phyloP scores from a whole-genome alignment of 2,329 filamentous ascomycete genomes.

The Aspergillus calidoustus region DNA sequence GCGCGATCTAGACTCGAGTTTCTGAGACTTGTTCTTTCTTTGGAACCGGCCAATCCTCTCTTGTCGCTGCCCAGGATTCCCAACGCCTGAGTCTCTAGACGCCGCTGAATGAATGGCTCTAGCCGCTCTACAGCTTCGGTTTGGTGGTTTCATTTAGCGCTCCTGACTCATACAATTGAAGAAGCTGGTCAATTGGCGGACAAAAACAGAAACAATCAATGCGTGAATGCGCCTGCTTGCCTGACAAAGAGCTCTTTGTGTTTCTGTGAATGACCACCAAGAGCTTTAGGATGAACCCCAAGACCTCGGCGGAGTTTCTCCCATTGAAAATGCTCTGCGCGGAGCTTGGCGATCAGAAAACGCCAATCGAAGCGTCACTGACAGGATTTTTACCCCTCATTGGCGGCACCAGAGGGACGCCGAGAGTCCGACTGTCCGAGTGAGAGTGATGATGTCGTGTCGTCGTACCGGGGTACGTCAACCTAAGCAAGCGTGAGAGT shows the following conservation, averaged over 20 bases:
- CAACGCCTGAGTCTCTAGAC: slow-evolving; percentile 2
- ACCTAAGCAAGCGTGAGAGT: neutral
- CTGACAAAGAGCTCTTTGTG: neutral
- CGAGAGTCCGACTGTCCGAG: neutral
- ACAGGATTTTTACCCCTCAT: no score
- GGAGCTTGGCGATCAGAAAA: neutral
- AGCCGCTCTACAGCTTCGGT: neutral
- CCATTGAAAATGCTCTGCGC: neutral
- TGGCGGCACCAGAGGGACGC: no score
- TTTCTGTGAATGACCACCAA: neutral
- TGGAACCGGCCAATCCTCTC: slow-evolving; percentile 11
- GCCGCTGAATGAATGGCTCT: slow-evolving; percentile 5
- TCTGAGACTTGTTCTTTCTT: neutral
- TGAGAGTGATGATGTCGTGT: neutral
- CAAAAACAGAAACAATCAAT: neutral
- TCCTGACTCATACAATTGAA: neutral
- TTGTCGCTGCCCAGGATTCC: neutral
- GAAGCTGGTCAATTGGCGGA: neutral
- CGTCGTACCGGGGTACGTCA: neutral
- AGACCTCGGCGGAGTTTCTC: neutral
- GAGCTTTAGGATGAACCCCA: neutral
- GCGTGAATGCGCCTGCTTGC: neutral
- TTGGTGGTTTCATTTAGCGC: slow-evolving; percentile 13
- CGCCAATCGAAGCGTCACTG: neutral
- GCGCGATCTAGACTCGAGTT: slow-evolving; percentile 1